A percentile compares a stretch with the other conserved stretches of the same genome.
Evolutionary conservation across 305 asterid genomes (phyloP).

Genomic region (Euphrasia arctica): DNA sequence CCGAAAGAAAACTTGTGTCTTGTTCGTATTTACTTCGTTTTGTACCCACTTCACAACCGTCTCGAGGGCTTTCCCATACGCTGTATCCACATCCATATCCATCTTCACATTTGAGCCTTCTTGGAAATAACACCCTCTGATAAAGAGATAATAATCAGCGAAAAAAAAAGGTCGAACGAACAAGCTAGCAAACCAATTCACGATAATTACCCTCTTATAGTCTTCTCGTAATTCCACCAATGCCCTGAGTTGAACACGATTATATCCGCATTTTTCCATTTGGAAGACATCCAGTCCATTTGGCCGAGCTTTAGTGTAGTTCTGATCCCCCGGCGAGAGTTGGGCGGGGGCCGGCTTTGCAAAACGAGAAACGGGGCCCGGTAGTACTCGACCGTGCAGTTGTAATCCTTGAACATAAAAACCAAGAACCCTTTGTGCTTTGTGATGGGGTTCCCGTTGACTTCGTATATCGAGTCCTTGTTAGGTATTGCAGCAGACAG

Average conservation of each 20-base stretch:
- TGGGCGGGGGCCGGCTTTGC: slow-evolving; percentile 84
- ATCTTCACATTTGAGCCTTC: slow-evolving; percentile 68
- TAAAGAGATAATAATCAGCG: slow-evolving; percentile 17
- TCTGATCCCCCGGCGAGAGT: slow-evolving; percentile 36
- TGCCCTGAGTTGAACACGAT: slow-evolving; percentile 83
- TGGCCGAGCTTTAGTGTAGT: slow-evolving; percentile 77
- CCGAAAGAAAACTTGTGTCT: slow-evolving; percentile 77
- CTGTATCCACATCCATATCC: slow-evolving; percentile 64
- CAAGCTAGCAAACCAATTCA: no score
- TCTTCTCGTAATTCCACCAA: slow-evolving; percentile 98
- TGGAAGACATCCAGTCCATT: slow-evolving; percentile 81
- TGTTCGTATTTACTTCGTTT: slow-evolving; percentile 48
- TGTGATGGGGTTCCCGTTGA: slow-evolving; percentile 82
- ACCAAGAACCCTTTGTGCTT: slow-evolving; percentile 88
- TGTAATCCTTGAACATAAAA: slow-evolving; percentile 69
- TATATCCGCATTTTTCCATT: slow-evolving; percentile 82
- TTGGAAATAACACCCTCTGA: slow-evolving; percentile 94
- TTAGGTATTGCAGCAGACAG: slow-evolving; percentile 58
- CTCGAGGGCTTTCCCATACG: slow-evolving; percentile 60
- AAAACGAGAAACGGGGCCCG: slow-evolving; percentile 89
- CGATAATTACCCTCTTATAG: slow-evolving; percentile 61
- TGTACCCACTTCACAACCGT: slow-evolving; percentile 67
- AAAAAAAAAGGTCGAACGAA: not conserved
- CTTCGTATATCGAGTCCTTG: slow-evolving; percentile 61
- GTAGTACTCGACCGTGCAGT: slow-evolving; percentile 83